Evolutionary conservation across 1,284 basidiomycete species (phyloP).

Genomic region (Trametes hirsuta): DNA sequence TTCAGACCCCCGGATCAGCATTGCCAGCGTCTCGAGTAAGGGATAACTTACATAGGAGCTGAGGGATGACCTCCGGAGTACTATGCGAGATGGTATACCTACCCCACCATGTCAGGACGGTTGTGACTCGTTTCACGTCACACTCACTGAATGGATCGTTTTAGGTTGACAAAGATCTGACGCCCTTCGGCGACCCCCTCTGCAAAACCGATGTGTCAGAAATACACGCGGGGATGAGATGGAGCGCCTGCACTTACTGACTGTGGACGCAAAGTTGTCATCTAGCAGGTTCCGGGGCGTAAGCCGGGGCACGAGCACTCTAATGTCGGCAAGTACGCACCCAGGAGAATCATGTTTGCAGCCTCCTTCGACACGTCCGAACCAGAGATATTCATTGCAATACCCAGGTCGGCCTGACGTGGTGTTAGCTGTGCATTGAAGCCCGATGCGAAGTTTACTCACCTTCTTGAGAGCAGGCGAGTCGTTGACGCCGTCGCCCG

Average conservation of each 20-base stretch:
- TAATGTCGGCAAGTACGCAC: constrained; percentile 34
- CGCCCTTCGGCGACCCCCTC: constrained; percentile 72
- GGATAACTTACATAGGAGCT: constrained; percentile 55
- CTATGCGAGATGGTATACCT: constrained; percentile 70
- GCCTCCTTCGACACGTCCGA: constrained; percentile 77
- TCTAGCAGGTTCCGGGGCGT: constrained; percentile 39
- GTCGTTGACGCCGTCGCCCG: constrained; percentile 74
- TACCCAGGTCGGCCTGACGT: constrained; percentile 64
- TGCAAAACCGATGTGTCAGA: constrained; percentile 25
- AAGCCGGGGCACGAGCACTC: not conserved
- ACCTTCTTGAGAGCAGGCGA: constrained; percentile 70
- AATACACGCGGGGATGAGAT: not conserved
- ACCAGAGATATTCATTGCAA: constrained; percentile 76
- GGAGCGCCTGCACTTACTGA: constrained; percentile 51
- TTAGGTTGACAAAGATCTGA: constrained; percentile 70
- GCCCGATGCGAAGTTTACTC: not conserved
- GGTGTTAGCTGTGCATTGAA: not conserved
- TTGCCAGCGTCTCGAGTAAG: not conserved
- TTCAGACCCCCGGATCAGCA: constrained; percentile 27
- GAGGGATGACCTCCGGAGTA: constrained; percentile 70
- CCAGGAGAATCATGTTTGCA: constrained; percentile 72
- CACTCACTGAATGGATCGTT: constrained; percentile 65
- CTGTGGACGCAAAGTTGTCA: constrained; percentile 72
- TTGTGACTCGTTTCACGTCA: no score
- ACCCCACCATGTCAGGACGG: not conserved